phyloP scores from a whole-genome alignment of 2,329 filamentous ascomycete genomes.

The Diplodia seriata region DNA sequence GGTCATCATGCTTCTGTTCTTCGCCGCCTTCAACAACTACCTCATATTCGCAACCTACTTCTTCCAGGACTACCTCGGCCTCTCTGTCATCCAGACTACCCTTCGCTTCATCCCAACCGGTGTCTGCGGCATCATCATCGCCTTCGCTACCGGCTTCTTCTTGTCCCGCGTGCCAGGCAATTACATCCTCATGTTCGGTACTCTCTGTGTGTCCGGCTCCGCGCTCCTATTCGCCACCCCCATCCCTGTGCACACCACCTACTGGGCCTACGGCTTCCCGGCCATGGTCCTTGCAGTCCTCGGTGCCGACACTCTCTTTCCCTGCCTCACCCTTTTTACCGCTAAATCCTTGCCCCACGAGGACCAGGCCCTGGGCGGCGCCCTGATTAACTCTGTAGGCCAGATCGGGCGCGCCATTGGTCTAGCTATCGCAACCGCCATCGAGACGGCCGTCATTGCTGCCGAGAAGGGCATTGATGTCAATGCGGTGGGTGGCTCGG shows the following conservation, averaged over 20 bases:
- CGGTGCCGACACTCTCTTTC: constrained; percentile 70
- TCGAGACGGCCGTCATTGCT: constrained; percentile 67
- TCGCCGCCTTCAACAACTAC: constrained; percentile 69
- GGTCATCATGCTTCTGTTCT: constrained; percentile 68
- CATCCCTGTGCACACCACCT: constrained; percentile 64
- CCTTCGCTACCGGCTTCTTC: constrained; percentile 62
- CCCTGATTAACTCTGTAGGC: constrained; percentile 68
- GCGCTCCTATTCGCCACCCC: constrained; percentile 68
- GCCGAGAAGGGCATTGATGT: constrained; percentile 49
- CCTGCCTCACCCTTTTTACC: constrained; percentile 68
- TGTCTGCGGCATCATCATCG: constrained; percentile 61
- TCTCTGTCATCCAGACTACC: constrained; percentile 66
- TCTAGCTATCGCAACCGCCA: constrained; percentile 66
- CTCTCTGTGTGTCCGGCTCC: constrained; percentile 60
- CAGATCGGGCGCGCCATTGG: constrained; percentile 69
- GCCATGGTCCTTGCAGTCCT: constrained; percentile 69
- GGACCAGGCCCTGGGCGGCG: constrained; percentile 70
- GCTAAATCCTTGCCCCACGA: constrained; percentile 65
- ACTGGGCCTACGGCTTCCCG: constrained; percentile 69
- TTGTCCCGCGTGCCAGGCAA: constrained; percentile 63
- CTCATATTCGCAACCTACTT: constrained; percentile 70
- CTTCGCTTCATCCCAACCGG: constrained; percentile 72
- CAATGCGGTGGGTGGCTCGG: constrained; percentile 34
- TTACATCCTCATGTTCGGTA: constrained; percentile 64
- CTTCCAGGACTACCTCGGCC: constrained; percentile 68